Percentiles rank a stretch among this genome's conserved stretches.
These are phyloP conservation scores for Arthrobotrys conoides DNA, from an alignment of 2,329 filamentous ascomycete genomes.

Conservation along the genomic window DNA sequence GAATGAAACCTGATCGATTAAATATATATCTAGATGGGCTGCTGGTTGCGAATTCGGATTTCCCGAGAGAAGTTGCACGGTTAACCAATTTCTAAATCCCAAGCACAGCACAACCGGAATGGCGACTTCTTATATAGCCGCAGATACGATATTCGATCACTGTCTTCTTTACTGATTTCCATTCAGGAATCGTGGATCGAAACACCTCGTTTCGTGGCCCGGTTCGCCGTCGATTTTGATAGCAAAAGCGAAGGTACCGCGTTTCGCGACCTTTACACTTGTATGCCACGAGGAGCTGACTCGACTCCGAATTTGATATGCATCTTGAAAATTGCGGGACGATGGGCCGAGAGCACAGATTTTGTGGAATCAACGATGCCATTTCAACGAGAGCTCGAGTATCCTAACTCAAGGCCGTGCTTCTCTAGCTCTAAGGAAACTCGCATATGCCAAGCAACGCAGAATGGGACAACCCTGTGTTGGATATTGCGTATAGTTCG, in stretches of 20 bases:
- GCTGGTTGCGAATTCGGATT: background rate
- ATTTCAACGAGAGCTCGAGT: background rate
- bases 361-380: background rate
- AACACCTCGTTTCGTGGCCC: constrained; percentile 18
- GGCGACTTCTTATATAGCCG: constrained; percentile 1
- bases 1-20: background rate
- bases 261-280: background rate
- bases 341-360: constrained; percentile 38
- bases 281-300: constrained; percentile 8
- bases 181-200: background rate
- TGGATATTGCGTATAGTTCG: constrained; percentile 43
- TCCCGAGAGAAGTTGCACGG: background rate
- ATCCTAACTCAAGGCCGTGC: constrained; percentile 13
- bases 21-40: background rate
- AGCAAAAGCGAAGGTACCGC: constrained; percentile 1
- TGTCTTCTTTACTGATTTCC: too few relatives aligned
- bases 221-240: constrained; percentile 20
- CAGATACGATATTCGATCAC: background rate
- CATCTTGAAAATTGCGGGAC: constrained; percentile 38
- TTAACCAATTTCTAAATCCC: background rate
- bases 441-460: constrained; percentile 51
- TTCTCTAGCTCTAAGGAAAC: background rate
- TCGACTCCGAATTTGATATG: constrained; percentile 30
- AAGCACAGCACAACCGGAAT: background rate
- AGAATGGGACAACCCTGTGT: constrained; percentile 33